phyloP scores from a whole-genome alignment of 2,329 filamentous ascomycete species.

The Xylariaceae sp. region DNA sequence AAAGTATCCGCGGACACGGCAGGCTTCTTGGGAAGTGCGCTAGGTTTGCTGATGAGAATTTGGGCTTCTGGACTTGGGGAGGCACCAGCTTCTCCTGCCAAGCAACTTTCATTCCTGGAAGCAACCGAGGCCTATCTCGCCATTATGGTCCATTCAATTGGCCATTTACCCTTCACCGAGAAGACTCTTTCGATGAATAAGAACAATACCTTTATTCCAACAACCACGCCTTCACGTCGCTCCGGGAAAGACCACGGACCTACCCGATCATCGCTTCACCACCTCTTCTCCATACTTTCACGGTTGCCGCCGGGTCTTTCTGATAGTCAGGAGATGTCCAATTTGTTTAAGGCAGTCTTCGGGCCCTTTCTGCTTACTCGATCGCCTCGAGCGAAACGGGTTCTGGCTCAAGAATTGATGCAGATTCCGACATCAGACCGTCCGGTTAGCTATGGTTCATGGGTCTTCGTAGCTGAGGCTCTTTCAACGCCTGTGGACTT shows the following conservation, averaged over 20 bases:
- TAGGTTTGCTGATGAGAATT: constrained; percentile 62
- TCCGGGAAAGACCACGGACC: constrained; percentile 46
- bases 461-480: constrained; percentile 47
- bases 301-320: constrained; percentile 44
- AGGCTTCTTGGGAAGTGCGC: constrained; percentile 66
- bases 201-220: constrained; percentile 55
- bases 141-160: constrained; percentile 47
- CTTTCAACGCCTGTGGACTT: constrained; percentile 41
- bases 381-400: constrained; percentile 38
- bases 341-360: constrained; percentile 48
- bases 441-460: constrained; percentile 44
- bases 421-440: constrained; percentile 43
- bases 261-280: constrained; percentile 57
- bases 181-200: constrained; percentile 49
- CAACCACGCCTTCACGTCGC: constrained; percentile 62
- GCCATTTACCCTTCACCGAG: constrained; percentile 58
- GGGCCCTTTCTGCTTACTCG: constrained; percentile 55
- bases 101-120: constrained; percentile 47
- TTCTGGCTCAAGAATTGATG: constrained; percentile 48
- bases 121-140: constrained; percentile 49
- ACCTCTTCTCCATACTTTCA: constrained; percentile 58
- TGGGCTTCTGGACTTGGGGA: constrained; percentile 60
- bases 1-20: constrained; percentile 81
- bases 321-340: constrained; percentile 43
- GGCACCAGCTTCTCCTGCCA: constrained; percentile 46